Conservation (phyloP, 2,329 filamentous ascomycete species). For the Bertia moriformis region DNA sequence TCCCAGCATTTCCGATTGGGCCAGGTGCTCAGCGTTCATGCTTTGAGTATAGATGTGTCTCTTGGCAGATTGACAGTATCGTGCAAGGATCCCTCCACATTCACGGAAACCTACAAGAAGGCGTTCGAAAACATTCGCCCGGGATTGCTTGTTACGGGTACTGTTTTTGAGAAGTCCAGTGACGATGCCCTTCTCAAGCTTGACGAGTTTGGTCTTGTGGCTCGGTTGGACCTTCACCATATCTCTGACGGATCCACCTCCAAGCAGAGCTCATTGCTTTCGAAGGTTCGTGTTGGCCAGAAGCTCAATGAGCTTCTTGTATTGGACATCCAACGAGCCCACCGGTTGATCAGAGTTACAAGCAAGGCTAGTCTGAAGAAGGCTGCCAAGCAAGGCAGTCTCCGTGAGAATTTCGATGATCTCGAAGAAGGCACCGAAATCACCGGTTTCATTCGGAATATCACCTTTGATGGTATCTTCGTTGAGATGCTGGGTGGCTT, state of each 20-base stretch:
- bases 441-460: slow-evolving; percentile 71
- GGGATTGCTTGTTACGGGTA: slow-evolving; percentile 63
- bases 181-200: slow-evolving; percentile 69
- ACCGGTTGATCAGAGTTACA: slow-evolving; percentile 61
- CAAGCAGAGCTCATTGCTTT: slow-evolving; percentile 64
- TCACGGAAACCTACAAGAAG: slow-evolving; percentile 61
- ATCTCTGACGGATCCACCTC: slow-evolving; percentile 70
- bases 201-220: slow-evolving; percentile 59
- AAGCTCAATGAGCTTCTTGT: slow-evolving; percentile 69
- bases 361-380: slow-evolving; percentile 73
- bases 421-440: slow-evolving; percentile 54
- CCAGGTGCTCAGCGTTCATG: slow-evolving; percentile 80
- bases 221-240: slow-evolving; percentile 62
- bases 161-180: slow-evolving; percentile 66
- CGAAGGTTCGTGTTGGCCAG: slow-evolving; percentile 73
- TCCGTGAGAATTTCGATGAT: slow-evolving; percentile 61
- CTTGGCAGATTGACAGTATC: slow-evolving; percentile 67
- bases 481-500: slow-evolving; percentile 73
- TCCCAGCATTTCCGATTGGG: slow-evolving; percentile 77
- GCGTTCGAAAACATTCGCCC: slow-evolving; percentile 61
- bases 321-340: slow-evolving; percentile 69
- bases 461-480: slow-evolving; percentile 69
- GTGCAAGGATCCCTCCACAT: slow-evolving; percentile 75
- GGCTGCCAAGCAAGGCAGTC: slow-evolving; percentile 54
- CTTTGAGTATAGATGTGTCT: slow-evolving; percentile 65